Evolutionary conservation across 352 stramenopile species (phyloP), one percentile per base, ranked within the genome.

Genomic region (Blastocystis sp.): DNA sequence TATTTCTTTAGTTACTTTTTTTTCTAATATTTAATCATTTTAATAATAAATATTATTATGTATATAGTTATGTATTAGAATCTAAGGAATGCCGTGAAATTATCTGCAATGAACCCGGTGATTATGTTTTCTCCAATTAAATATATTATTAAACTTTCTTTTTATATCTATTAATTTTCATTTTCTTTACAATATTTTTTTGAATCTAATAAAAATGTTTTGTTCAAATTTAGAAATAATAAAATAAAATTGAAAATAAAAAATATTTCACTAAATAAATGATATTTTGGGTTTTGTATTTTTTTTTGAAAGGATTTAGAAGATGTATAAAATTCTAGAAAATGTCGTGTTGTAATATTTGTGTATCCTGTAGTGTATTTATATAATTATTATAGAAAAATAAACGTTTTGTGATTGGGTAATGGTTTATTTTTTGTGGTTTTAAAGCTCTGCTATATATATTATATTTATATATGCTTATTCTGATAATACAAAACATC

Each of bases 131-230:
- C 25, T 18, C 39, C 39, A 2, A 31, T 27, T 32, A 10, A 58
- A 24, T 58, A 25, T 25, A 4, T 49, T 39, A 16, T 19, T 16
- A 42, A 58, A 39, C 6, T n/a, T n/a, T n/a, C n/a, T n/a, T n/a
- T n/a, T n/a, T n/a, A n/a, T n/a, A n/a, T n/a, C n/a, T n/a, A n/a
- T 2, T 41, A 4, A 18, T 11, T 43, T 39, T 31, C 13, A 2
- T 9, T 24, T 16, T 2, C 4, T 58, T n/a, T 25, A 58, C 28
- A 58, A 58, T 31, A 18, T 58, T n/a, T 34, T 58, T n/a, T 4
- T 58, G n/a, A n/a, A n/a, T n/a, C n/a, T n/a, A n/a, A n/a, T n/a
- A n/a, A n/a, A 16, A 42, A 58, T 42, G 18, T 58, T 2, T 58
- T 58, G 18, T 4, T 25, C 23, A 28, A 25, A 30, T 4, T 24